phyloP scores from a whole-genome alignment of 352 stramenopile genomes.

The Globisporangium perplexum region DNA sequence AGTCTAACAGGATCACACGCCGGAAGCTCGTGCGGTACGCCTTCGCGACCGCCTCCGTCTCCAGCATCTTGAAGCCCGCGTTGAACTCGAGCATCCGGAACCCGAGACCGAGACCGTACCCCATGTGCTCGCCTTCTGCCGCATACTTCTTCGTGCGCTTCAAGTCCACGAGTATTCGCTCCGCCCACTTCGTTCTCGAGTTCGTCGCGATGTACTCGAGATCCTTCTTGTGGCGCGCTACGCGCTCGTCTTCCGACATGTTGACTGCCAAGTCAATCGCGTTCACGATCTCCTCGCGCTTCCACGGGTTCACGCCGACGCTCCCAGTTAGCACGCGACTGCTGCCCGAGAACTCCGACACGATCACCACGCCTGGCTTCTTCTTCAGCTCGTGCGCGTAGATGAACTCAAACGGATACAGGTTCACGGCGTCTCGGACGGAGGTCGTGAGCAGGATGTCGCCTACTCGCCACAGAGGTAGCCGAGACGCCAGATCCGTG shows the following conservation, averaged over 20 bases:
- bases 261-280: conserved; percentile 58
- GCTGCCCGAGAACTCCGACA: conserved; percentile 97
- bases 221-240: conserved; percentile 75
- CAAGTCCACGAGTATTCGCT: conserved; percentile 97
- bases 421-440: conserved; percentile 76
- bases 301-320: conserved; percentile 98
- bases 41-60: conserved; percentile 87
- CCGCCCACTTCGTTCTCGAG: conserved; percentile 95
- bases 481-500: conserved; percentile 65
- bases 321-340: conserved; percentile 96
- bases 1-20: conserved; percentile 97
- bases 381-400: conserved; percentile 74
- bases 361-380: conserved; percentile 88
- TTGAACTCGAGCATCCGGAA: conserved; percentile 97
- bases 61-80: conserved; percentile 92
- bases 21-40: conserved; percentile 84
- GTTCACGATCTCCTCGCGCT: conserved; percentile 85
- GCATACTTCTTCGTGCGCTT: conserved; percentile 90
- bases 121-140: conserved; percentile 90
- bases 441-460: conserved; percentile 73
- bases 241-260: conserved; percentile 65
- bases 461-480: conserved; percentile 68
- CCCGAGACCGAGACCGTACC: conserved; percentile 93
- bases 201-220: conserved; percentile 93
- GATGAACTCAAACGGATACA: conserved; percentile 86